Conservation (phyloP, 2,329 filamentous ascomycete species). For the Sporothrix globosa region DNA sequence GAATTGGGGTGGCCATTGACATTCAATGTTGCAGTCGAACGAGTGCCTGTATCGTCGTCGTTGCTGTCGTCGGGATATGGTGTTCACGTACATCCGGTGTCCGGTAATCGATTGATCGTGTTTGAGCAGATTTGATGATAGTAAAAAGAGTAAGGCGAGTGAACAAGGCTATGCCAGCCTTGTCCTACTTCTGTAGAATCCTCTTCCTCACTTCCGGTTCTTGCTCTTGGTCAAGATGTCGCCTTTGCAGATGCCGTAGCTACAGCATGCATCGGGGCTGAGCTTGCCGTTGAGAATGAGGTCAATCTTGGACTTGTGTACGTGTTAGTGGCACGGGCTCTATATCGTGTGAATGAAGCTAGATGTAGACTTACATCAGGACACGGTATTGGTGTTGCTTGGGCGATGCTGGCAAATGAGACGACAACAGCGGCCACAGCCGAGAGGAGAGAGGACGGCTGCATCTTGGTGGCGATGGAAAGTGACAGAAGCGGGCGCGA, state of each 20-base stretch:
- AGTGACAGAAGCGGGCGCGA: too few species aligned
- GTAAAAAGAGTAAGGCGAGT: neutral
- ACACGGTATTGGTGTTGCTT: conserved; percentile 46
- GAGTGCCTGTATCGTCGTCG: neutral
- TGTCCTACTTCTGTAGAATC: neutral
- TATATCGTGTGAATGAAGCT: neutral
- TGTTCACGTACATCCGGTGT: neutral
- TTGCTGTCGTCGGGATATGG: neutral
- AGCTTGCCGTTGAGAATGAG: conserved; percentile 54
- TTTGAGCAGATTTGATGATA: neutral
- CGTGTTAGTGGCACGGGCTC: neutral
- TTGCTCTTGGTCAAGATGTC: conserved; percentile 49
- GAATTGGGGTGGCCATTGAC: too few species aligned
- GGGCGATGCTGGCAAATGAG: conserved; percentile 39
- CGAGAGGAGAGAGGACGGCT: conserved; percentile 38
- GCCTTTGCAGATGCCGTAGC: conserved; percentile 57
- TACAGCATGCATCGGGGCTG: conserved; percentile 56
- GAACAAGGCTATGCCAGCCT: neutral
- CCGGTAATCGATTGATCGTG: neutral
- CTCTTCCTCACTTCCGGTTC: conserved; percentile 3
- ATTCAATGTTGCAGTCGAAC: too few species aligned
- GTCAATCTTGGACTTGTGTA: conserved; percentile 44
- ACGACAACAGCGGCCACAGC: conserved; percentile 37
- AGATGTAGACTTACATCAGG: conserved; percentile 43
- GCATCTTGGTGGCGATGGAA: conserved; percentile 36